Percentiles rank a stretch among this genome's conserved stretches.
phyloP scores from a whole-genome alignment of 148 eudicot species.

The Rhododendron mucronatum region DNA sequence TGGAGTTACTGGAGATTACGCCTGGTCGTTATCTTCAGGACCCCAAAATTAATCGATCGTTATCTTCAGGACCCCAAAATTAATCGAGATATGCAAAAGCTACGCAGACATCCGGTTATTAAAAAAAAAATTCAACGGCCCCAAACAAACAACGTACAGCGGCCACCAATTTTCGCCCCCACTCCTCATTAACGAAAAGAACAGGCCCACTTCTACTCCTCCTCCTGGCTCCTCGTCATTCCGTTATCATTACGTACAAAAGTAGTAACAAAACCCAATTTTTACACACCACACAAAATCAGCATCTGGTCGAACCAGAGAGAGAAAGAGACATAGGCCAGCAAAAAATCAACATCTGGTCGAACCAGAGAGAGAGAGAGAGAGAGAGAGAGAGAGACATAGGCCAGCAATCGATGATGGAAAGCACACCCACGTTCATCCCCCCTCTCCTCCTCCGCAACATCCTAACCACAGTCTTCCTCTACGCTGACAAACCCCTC shows the following conservation, averaged over 20 bases:
- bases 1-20: rapidly evolving
- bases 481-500: constrained; percentile 33
- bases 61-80: rapidly evolving
- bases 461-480: constrained; percentile 30
- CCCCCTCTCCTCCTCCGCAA: constrained; percentile 37
- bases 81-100: too few species aligned
- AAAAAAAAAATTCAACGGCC: neutral
- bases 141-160: neutral
- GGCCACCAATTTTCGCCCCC: too few species aligned
- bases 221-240: neutral
- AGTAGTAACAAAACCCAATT: neutral
- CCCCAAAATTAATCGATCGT: too few species aligned
- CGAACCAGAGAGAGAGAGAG: neutral
- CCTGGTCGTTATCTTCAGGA: too few species aligned
- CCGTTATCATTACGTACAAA: neutral
- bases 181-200: too few species aligned
- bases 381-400: neutral
- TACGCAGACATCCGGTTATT: too few species aligned
- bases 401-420: constrained; percentile 14
- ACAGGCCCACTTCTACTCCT: neutral
- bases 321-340: neutral
- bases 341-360: neutral
- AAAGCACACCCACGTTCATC: constrained; percentile 20
- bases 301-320: neutral
- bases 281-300: neutral